These are phyloP conservation scores for Paratinospora sagittata DNA, from an alignment of 164 flowering plant species.

Conservation along the genomic window DNA sequence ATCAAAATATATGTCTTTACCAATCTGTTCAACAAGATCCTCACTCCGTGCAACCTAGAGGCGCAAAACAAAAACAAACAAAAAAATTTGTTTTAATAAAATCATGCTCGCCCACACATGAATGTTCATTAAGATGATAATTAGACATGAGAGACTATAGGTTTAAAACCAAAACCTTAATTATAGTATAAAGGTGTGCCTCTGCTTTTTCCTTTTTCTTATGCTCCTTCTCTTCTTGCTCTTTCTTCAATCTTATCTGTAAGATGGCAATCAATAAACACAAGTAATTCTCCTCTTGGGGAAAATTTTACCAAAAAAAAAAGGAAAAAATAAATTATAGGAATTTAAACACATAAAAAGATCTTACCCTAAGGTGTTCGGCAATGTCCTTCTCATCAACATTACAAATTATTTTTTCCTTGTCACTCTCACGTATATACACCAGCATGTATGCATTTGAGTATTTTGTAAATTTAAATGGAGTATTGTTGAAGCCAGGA, in stretches of 20 bases:
- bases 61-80: neutral
- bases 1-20: conserved; percentile 74
- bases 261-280: conserved; percentile 2
- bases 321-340: neutral
- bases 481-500: conserved; percentile 80
- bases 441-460: conserved; percentile 97
- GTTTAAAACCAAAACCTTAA: conserved; percentile 46
- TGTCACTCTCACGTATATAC: conserved; percentile 87
- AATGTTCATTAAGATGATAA: neutral
- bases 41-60: conserved; percentile 71
- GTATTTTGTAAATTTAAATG: conserved; percentile 84
- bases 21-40: conserved; percentile 71
- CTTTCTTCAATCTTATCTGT: conserved; percentile 81
- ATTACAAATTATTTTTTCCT: conserved; percentile 75
- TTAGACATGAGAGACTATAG: conserved; percentile 1
- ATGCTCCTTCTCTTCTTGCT: conserved; percentile 88
- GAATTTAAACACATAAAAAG: neutral
- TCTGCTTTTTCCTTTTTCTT: conserved; percentile 82
- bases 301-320: conserved; percentile 1
- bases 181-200: conserved; percentile 75
- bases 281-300: conserved; percentile 3
- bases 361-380: conserved; percentile 71
- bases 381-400: conserved; percentile 93
- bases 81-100: neutral
- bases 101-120: neutral